Conservation (phyloP, 2,329 filamentous ascomycete genomes). For the Fusarium pseudoanthophilum region DNA sequence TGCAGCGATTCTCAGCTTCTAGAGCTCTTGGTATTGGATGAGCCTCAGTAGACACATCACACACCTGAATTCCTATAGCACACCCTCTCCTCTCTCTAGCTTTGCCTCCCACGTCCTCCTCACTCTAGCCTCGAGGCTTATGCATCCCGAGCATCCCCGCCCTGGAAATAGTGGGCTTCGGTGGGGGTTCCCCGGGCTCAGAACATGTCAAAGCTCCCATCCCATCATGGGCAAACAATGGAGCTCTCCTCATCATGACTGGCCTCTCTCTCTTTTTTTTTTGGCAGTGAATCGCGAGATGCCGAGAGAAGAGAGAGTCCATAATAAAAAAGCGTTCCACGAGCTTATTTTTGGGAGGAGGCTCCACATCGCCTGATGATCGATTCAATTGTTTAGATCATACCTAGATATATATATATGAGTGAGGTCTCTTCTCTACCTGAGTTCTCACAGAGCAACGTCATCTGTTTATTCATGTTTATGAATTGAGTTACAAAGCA, state of each 20-base stretch:
- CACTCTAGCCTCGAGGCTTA: conserved; percentile 6
- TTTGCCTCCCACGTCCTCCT: conserved; percentile 9
- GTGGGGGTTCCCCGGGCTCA: conserved; percentile 30
- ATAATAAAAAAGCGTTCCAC: conserved; percentile 29
- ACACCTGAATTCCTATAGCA: not conserved
- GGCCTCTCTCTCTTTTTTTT: not conserved
- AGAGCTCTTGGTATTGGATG: conserved; percentile 18
- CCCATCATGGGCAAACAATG: conserved; percentile 28
- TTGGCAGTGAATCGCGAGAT: conserved; percentile 4
- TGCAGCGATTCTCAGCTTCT: conserved; percentile 19
- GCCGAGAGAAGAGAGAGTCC: conserved; percentile 1
- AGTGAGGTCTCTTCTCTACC: not conserved
- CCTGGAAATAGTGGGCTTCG: conserved; percentile 30
- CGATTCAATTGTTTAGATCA: conserved; percentile 1
- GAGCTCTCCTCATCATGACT: conserved; percentile 37
- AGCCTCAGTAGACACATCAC: not conserved
- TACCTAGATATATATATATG: not conserved
- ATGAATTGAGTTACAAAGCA: conserved; percentile 23
- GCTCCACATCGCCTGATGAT: conserved; percentile 22
- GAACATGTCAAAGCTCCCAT: conserved; percentile 24
- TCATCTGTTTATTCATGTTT: conserved; percentile 9
- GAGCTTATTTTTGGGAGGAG: conserved; percentile 18
- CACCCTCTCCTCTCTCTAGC: not conserved
- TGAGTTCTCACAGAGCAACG: not conserved
- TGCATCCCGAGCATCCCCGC: conserved; percentile 29